phyloP scores from a whole-genome alignment of 2,329 filamentous ascomycete genomes.

The Hymenoscyphus salicellus region DNA sequence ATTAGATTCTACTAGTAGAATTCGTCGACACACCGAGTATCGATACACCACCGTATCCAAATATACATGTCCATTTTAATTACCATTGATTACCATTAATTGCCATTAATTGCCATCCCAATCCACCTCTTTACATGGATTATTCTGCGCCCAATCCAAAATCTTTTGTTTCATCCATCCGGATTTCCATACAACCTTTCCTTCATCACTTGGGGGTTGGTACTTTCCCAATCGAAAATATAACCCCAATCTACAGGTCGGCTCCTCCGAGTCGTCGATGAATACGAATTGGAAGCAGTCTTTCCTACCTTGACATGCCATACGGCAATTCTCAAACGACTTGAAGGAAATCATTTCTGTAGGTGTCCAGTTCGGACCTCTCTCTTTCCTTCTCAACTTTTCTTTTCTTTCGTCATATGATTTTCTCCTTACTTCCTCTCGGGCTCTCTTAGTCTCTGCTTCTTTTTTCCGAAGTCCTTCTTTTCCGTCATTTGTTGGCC shows the following conservation, averaged over 20 bases:
- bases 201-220: neutral
- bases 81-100: neutral
- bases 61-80: neutral
- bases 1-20: too few species aligned
- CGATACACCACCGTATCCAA: neutral
- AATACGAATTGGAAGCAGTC: slow-evolving; percentile 40
- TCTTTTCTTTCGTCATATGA: neutral
- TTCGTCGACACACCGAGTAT: neutral
- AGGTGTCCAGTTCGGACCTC: neutral
- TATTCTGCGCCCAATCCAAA: slow-evolving; percentile 15
- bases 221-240: neutral
- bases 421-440: neutral
- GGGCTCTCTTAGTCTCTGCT: neutral
- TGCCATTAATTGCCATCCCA: slow-evolving; percentile 7
- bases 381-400: neutral
- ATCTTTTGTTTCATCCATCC: slow-evolving; percentile 24
- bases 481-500: neutral
- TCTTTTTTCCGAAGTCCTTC: neutral
- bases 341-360: slow-evolving; percentile 46
- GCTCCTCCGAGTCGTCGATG: slow-evolving; percentile 18
- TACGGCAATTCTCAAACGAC: slow-evolving; percentile 45
- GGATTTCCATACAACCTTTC: slow-evolving; percentile 13
- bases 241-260: neutral
- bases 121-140: slow-evolving; percentile 16
- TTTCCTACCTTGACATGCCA: slow-evolving; percentile 43